Evolutionary conservation across 1,284 basidiomycete genomes (phyloP).

Genomic region (Naganishia sp.): DNA sequence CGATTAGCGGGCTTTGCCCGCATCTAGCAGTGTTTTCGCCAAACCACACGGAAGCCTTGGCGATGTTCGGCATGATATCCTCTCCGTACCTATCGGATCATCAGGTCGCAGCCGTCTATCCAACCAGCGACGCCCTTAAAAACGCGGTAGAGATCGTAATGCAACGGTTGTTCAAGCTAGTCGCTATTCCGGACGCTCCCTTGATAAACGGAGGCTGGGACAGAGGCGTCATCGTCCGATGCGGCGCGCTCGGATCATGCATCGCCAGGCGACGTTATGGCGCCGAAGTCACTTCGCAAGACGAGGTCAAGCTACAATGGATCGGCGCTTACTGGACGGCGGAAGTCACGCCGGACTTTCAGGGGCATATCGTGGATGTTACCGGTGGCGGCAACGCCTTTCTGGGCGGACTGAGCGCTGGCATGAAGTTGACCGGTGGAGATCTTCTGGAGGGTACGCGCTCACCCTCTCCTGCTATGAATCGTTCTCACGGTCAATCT

Average conservation of each 20-base stretch:
- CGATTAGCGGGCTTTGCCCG: slow-evolving; percentile 9
- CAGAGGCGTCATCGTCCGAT: slow-evolving; percentile 46
- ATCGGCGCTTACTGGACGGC: slow-evolving; percentile 41
- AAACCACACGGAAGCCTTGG: slow-evolving; percentile 49
- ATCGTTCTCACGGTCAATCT: neutral
- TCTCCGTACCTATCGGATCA: slow-evolving; percentile 21
- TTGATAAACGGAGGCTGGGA: slow-evolving; percentile 16
- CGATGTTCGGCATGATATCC: slow-evolving; percentile 37
- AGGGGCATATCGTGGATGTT: slow-evolving; percentile 43
- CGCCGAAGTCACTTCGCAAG: slow-evolving; percentile 10
- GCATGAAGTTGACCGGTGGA: slow-evolving; percentile 41
- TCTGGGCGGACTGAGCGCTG: slow-evolving; percentile 49
- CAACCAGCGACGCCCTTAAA: slow-evolving; percentile 1
- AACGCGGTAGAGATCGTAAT: slow-evolving; percentile 8
- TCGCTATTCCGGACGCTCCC: neutral
- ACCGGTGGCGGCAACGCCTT: slow-evolving; percentile 53
- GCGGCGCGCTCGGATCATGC: slow-evolving; percentile 45
- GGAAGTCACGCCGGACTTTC: slow-evolving; percentile 28
- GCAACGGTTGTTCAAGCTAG: slow-evolving; percentile 4
- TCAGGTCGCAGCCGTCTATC: slow-evolving; percentile 14
- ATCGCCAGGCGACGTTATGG: slow-evolving; percentile 32
- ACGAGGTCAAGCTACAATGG: slow-evolving; percentile 36
- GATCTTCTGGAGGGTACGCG: slow-evolving; percentile 44
- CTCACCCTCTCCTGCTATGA: no score
- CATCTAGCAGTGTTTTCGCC: slow-evolving; percentile 40